Conservation (phyloP, 176 grass and related monocot genomes). For the Eragrostis nindensis region DNA sequence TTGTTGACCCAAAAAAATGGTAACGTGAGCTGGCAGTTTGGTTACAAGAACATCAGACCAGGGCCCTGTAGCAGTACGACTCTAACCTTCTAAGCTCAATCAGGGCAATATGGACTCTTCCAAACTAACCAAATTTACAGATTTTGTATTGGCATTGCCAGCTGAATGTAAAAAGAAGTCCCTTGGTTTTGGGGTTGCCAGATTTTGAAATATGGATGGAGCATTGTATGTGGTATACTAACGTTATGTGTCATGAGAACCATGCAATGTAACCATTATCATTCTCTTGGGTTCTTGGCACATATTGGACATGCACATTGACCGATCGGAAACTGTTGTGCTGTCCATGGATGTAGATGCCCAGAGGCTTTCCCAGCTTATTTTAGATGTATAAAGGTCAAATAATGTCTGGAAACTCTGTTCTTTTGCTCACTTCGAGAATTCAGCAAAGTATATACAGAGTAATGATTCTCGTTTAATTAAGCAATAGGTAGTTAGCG, state of each 20-base stretch:
- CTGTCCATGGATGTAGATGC: no score
- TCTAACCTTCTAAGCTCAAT: slow-evolving; percentile 35
- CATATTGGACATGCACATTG: neutral
- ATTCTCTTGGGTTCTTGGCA: neutral
- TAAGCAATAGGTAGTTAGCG: no score
- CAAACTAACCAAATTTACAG: slow-evolving; percentile 39
- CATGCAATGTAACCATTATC: slow-evolving; percentile 6
- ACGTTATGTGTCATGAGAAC: neutral
- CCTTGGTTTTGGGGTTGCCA: neutral
- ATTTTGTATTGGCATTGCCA: slow-evolving; percentile 37
- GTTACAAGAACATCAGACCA: no score
- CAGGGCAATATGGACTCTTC: slow-evolving; percentile 37
- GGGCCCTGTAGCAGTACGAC: no score
- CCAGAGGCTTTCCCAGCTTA: no score
- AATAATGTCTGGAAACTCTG: neutral
- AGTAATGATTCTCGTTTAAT: no score
- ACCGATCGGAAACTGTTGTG: neutral
- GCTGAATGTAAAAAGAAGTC: slow-evolving; percentile 33
- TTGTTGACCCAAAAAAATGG: no score
- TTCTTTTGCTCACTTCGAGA: no score
- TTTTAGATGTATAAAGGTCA: no score
- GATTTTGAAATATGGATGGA: slow-evolving; percentile 11
- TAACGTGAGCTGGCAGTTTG: slow-evolving; percentile 20
- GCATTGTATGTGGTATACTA: slow-evolving; percentile 10
- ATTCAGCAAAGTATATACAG: no score